phyloP scores from a whole-genome alignment of 2,329 filamentous ascomycete species.

The Ceratocystis harringtonii region DNA sequence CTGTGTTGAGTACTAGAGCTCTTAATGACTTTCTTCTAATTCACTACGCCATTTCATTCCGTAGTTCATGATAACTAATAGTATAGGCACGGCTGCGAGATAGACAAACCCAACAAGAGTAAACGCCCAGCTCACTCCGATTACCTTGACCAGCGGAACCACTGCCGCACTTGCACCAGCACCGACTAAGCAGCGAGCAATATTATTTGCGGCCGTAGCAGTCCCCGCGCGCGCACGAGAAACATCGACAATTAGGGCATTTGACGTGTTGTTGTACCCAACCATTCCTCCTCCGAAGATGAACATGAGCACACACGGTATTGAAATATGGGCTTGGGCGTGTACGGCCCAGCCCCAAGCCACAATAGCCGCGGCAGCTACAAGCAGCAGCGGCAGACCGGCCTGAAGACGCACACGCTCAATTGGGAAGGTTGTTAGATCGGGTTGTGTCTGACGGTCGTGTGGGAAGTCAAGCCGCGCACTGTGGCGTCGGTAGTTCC shows the following conservation, averaged over 20 bases:
- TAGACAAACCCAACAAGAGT: conserved; percentile 33
- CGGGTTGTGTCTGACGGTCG: conserved; percentile 36
- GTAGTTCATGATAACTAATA: conserved; percentile 28
- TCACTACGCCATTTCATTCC: conserved; percentile 7
- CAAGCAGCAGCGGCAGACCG: conserved; percentile 34
- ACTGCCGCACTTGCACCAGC: conserved; percentile 38
- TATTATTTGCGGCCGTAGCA: conserved; percentile 41
- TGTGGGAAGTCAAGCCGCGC: conserved; percentile 36
- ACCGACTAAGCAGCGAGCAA: conserved; percentile 40
- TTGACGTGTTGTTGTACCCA: conserved; percentile 39
- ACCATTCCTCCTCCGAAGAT: conserved; percentile 35
- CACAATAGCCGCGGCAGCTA: conserved; percentile 34
- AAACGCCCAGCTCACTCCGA: conserved; percentile 39
- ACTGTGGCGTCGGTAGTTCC: conserved; percentile 52
- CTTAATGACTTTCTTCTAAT: not conserved
- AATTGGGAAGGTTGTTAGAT: conserved; percentile 36
- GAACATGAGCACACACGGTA: conserved; percentile 32
- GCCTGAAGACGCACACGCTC: conserved; percentile 37
- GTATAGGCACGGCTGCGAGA: conserved; percentile 26
- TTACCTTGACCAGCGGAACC: conserved; percentile 34
- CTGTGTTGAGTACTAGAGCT: too few relatives aligned
- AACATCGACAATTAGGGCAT: conserved; percentile 40
- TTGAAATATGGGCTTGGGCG: conserved; percentile 30
- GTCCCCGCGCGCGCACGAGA: conserved; percentile 37
- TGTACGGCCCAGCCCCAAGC: conserved; percentile 39